Evolutionary conservation across 805 yeast genomes (phyloP), one percentile per base, ranked within the genome.

Genomic region (Cyberlindnera samutprakarnensis): DNA sequence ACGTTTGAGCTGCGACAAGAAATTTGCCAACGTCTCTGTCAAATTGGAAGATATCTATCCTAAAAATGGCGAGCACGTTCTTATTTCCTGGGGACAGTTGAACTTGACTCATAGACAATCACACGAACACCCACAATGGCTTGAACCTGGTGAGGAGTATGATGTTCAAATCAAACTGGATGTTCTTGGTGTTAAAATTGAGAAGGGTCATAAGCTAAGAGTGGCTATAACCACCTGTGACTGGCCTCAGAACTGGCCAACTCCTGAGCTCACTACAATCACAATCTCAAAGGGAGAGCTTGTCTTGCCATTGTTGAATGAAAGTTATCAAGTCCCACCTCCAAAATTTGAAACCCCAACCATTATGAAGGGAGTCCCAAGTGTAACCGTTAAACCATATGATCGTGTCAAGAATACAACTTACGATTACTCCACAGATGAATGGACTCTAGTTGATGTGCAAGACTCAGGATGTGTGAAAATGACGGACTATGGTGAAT

Each of bases 171-270:
- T 66, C 28, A 51, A 54, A 21, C 41, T 66, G 13, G 70, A 66
- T 43, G 66, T 64, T 7, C 34, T 64, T 11, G 70, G 70, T 25
- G 46, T 58, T 30, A 55, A 55, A 22, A 36, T 56, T 10, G 46
- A 36, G 8, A 48, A 49, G 28, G 68, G 67, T 8, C 70, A 66
- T 38, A 54, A 44, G 27, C 35, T 66, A 15, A 52, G 64, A 39
- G 42, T 66, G 10, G 64, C 67, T 0, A 50, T 66, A 27, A 63
- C 70, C 7, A 54, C 70, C 1, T 54, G 65, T 21, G 70, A 66
- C 38, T 66, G 72, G 71, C 70, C 71, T 9, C 67, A 62, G 33
- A 54, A 55, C 21, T 66, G 71, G 71, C 71, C 72, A 18, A 47
- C 59, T 0, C 55, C 67, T 5, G 65, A 61, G 41, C 60, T 55